Base-by-base conservation (phyloP, 2,329 filamentous ascomycete species). In the Xylaria sp. region DNA sequence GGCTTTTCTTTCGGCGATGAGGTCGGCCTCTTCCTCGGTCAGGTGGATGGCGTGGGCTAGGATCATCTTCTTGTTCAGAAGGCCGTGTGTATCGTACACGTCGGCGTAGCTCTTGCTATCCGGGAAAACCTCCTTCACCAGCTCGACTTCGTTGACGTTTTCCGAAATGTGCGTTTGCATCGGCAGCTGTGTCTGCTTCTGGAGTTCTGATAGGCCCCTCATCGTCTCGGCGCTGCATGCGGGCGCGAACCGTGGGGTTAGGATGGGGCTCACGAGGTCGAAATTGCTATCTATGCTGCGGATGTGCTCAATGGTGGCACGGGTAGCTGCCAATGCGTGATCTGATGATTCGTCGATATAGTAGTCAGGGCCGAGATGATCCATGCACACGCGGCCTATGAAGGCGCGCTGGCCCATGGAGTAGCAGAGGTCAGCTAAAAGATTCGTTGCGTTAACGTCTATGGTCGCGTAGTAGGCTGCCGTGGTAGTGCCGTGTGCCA, bases 311-410 rank as follows among this genome's bases (percentile, higher is more conserved):
- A 97, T 89, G 23, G 84, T 88, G 12, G 83, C 83, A 32, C 81
- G 78, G 0, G 91, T 91, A 43, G 85, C 85, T 1, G 78, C 72
- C 0, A 93, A 63, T 0, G 89, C 85, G 28, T 84, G 82, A 2
- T 86, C 86, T 0, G 89, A 80, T 18, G 86, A 89, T 65, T 87
- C 86, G 78, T 99, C 96, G 25, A 89, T 86, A 81, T 98, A 98
- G 82, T 91, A 92, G 1, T 87, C 85, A 0, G 94, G 94, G 43
- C 89, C 90, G 4, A 91, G 80, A 0, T 81, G 86, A 78, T 98
- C 93, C 96, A 99, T 98, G 83, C 94, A 97, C n/a, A 97, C 93
- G 46, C 96, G 87, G 36, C 96, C 96, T 46, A 99, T 88, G 72
- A 98, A 92, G 7, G 96, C 96, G 61, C 96, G 86, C 81, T 99